Conservation (phyloP, 345 rosid genomes). For the Eucalyptus cloeziana region DNA sequence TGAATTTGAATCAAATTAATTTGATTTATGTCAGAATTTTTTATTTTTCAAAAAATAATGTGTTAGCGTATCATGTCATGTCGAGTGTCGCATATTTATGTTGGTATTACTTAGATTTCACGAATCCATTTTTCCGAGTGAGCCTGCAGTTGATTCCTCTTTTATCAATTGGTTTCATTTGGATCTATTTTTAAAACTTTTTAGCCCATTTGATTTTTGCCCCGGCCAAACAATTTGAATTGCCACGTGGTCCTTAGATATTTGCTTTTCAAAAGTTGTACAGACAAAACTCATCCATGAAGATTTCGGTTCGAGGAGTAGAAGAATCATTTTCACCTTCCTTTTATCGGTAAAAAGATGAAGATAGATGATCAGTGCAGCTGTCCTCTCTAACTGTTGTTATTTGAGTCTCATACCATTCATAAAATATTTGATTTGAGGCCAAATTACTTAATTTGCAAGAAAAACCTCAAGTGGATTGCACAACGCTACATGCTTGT, state of each 20-base stretch:
- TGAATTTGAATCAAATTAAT: too few species aligned
- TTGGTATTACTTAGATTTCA: too few species aligned
- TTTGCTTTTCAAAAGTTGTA: background rate
- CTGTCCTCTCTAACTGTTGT: too few species aligned
- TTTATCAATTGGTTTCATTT: background rate
- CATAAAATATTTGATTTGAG: background rate
- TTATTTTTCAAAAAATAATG: fast-evolving
- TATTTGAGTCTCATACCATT: background rate
- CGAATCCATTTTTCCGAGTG: background rate
- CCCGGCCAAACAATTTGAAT: background rate
- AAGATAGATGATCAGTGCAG: too few species aligned
- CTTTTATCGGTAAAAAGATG: background rate
- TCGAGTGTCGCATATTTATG: fast-evolving
- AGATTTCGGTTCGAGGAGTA: background rate
- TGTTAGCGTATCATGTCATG: fast-evolving
- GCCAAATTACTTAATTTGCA: background rate
- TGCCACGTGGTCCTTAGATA: background rate
- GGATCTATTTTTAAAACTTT: background rate
- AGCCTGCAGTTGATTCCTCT: background rate
- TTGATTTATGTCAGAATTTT: too few species aligned
- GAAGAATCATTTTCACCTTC: background rate
- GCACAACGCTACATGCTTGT: background rate
- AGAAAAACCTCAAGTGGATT: background rate
- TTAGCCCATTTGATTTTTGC: background rate
- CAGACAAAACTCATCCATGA: background rate